Percentiles rank a stretch among this genome's conserved stretches.
Conservation (phyloP, 768 basidiomycete species). For the Coprinopsis cinerea region DNA sequence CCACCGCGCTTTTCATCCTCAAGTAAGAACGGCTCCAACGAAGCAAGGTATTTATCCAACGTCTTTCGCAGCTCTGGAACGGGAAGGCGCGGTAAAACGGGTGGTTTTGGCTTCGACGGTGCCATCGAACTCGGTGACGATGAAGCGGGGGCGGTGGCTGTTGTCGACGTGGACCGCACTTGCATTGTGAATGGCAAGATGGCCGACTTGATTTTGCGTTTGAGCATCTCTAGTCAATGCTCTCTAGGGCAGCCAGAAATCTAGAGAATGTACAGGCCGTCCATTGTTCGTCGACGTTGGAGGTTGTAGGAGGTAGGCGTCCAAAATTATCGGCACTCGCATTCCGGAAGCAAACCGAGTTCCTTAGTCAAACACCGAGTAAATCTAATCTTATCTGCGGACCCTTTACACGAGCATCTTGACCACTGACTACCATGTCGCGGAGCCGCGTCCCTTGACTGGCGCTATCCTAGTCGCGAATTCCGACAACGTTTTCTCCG, state of each 20-base stretch:
- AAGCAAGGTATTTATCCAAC: slow-evolving; percentile 70
- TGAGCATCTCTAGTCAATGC: slow-evolving; percentile 18
- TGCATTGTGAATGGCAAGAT: slow-evolving; percentile 13
- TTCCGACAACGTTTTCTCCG: neutral
- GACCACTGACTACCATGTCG: neutral
- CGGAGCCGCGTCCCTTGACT: neutral
- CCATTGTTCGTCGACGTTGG: neutral
- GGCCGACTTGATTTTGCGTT: slow-evolving; percentile 15
- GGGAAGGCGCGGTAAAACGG: slow-evolving; percentile 63
- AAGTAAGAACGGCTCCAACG: slow-evolving; percentile 71
- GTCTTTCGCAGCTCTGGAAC: slow-evolving; percentile 74
- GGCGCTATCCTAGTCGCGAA: neutral
- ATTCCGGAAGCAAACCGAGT: neutral
- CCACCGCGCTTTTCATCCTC: slow-evolving; percentile 65
- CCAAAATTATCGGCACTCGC: neutral
- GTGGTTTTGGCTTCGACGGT: slow-evolving; percentile 19
- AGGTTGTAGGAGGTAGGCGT: neutral
- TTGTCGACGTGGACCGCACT: slow-evolving; percentile 17
- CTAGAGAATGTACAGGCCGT: neutral
- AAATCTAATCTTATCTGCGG: slow-evolving; percentile 9
- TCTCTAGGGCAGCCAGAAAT: neutral
- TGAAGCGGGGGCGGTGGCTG: slow-evolving; percentile 7
- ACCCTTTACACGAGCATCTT: neutral
- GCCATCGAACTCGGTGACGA: too few species aligned
- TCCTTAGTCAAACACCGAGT: neutral